Conservation (phyloP, 352 stramenopile species). For the Pythium sp. region DNA sequence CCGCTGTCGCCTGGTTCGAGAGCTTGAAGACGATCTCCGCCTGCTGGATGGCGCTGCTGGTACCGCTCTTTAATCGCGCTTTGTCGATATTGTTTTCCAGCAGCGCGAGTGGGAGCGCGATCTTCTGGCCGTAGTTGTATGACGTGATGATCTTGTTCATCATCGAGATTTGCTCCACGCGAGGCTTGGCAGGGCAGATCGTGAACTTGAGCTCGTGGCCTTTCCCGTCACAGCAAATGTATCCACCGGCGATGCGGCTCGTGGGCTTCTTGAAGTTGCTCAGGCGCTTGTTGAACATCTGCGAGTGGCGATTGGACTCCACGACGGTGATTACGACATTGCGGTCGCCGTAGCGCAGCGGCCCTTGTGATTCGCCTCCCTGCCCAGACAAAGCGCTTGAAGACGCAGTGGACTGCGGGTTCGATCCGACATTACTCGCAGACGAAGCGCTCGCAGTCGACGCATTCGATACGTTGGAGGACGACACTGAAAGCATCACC, state of each 20-base stretch:
- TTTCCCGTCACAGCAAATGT: constrained; percentile 88
- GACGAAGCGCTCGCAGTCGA: constrained; percentile 17
- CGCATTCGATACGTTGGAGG: constrained; percentile 7
- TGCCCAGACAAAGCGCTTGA: constrained; percentile 4
- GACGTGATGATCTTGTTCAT: constrained; percentile 81
- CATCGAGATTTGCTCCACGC: constrained; percentile 82
- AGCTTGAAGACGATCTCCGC: constrained; percentile 73
- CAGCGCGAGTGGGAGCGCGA: constrained; percentile 63
- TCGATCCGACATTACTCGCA: background rate
- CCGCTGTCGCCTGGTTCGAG: constrained; percentile 51
- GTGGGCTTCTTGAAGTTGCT: constrained; percentile 88
- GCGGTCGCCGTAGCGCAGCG: constrained; percentile 63
- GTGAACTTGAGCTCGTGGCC: constrained; percentile 67
- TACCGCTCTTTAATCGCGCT: constrained; percentile 13
- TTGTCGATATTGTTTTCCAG: constrained; percentile 44
- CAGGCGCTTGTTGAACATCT: constrained; percentile 82
- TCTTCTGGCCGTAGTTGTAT: constrained; percentile 85
- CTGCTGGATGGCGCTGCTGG: constrained; percentile 18
- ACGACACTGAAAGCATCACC: constrained; percentile 13
- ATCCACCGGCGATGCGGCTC: constrained; percentile 70
- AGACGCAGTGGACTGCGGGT: constrained; percentile 14
- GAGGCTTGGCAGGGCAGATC: constrained; percentile 56
- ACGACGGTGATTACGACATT: constrained; percentile 73
- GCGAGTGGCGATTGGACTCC: constrained; percentile 79
- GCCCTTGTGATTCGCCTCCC: constrained; percentile 17